A percentile compares a stretch with the other conserved stretches of the same genome.
phyloP scores from a whole-genome alignment of 2,329 filamentous ascomycete genomes.

The Penicillium sp. region DNA sequence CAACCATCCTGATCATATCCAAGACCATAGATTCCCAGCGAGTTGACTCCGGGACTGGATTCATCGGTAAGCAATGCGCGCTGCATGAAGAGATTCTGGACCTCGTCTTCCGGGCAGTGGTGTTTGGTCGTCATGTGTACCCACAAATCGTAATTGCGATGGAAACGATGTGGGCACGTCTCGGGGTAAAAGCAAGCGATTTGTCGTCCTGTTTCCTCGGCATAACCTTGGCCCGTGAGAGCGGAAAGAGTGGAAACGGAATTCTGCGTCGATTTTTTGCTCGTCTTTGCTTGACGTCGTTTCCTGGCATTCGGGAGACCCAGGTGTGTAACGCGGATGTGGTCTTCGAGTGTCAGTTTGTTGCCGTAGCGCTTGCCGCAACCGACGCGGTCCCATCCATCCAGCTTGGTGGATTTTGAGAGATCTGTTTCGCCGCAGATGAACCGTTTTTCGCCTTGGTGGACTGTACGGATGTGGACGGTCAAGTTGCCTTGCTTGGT shows the following conservation, averaged over 20 bases:
- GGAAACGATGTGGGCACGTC: conserved; percentile 56
- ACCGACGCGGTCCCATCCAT: conserved; percentile 64
- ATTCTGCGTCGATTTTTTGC: conserved; percentile 13
- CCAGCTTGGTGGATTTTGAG: conserved; percentile 56
- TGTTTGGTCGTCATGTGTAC: conserved; percentile 55
- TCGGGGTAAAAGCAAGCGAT: conserved; percentile 52
- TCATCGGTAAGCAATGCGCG: conserved; percentile 39
- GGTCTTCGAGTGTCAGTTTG: conserved; percentile 77
- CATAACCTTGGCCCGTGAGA: conserved; percentile 59
- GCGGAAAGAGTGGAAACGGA: conserved; percentile 43
- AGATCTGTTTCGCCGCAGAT: conserved; percentile 73
- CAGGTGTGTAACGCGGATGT: conserved; percentile 79
- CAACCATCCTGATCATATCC: conserved; percentile 31
- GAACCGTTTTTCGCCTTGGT: conserved; percentile 71
- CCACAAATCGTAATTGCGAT: conserved; percentile 58
- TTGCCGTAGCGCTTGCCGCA: conserved; percentile 75
- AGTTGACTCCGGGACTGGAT: conserved; percentile 24
- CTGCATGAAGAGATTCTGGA: conserved; percentile 43
- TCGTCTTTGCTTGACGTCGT: conserved; percentile 35
- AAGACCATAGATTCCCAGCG: conserved; percentile 40
- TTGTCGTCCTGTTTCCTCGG: conserved; percentile 48
- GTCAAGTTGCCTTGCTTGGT: conserved; percentile 81
- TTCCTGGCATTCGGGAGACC: conserved; percentile 52
- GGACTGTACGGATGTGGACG: conserved; percentile 73
- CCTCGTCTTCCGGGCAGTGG: conserved; percentile 39